Evolutionary conservation across 345 rosid species (phyloP), one percentile per base, ranked within the genome.

Genomic region (Citrus cavaleriei): DNA sequence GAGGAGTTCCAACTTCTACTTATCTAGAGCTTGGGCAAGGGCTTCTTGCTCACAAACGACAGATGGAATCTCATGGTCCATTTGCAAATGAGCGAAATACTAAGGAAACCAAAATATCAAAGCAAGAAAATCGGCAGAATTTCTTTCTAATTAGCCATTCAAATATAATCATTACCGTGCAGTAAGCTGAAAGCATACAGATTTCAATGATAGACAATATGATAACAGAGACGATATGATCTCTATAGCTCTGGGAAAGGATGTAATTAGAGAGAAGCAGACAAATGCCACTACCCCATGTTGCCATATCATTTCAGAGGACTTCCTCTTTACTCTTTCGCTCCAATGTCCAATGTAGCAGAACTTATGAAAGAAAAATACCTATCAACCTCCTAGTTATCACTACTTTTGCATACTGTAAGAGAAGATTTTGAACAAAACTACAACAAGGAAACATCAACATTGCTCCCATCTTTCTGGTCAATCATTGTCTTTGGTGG

Each of bases 401-500:
- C 42, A 67, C 72, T 72, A 72, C 54, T 25, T 58, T n/a, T 34
- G 63, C 63, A 51, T 46, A 70, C 42, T 12, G 14, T 19, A 25
- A 75, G 42, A 38, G 58, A 51, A 73, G 68, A 66, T 46, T 40
- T 24, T 49, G 68, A 30, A 46, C 72, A 60, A 24, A 66, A 82
- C 81, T 70, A 79, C 82, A 80, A 79, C 72, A 72, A 76, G 19
- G 49, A 22, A 79, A 51, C 46, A 71, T 67, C 68, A 68, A 49
- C 21, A 38, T 28, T 69, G 27, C 30, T 74, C 35, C 32, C 25
- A 58, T 73, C 55, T 12, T 10, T 37, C 27, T 70, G 28, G 25
- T 86, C 87, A 81, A 78, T 84, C 81, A 65, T 90, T 78, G 28
- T 72, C 87, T 54, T 87, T 75, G 1, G 83, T 2, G 2, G 73